These are phyloP conservation scores for Salvia hispanica DNA, from an alignment of 257 asterid species.

Conservation along the genomic window DNA sequence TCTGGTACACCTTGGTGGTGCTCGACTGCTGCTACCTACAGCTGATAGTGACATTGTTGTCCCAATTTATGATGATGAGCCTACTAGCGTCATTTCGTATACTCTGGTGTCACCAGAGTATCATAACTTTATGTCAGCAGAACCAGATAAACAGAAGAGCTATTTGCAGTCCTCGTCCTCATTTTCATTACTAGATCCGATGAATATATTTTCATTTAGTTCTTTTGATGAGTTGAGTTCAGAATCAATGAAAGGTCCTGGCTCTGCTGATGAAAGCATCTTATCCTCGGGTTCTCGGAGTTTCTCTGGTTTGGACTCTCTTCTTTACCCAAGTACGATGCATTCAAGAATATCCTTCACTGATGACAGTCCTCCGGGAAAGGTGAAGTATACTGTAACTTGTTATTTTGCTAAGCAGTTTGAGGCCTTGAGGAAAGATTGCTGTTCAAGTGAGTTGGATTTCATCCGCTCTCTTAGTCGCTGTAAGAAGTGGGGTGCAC, in stretches of 20 bases:
- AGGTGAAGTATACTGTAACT: conserved; percentile 66
- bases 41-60: conserved; percentile 52
- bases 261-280: conserved; percentile 47
- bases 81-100: conserved; percentile 69
- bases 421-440: conserved; percentile 61
- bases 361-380: conserved; percentile 67
- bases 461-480: conserved; percentile 74
- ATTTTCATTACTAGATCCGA: conserved; percentile 47
- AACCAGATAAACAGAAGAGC: conserved; percentile 47
- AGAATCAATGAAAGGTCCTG: conserved; percentile 42
- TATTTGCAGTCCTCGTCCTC: conserved; percentile 50
- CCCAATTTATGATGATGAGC: conserved; percentile 79
- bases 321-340: conserved; percentile 41
- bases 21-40: conserved; percentile 56
- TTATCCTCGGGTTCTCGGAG: conserved; percentile 48
- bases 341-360: conserved; percentile 62
- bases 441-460: conserved; percentile 67
- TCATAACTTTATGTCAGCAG: conserved; percentile 48
- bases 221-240: conserved; percentile 52
- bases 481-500: conserved; percentile 87
- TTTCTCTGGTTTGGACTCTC: conserved; percentile 52
- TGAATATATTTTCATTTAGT: conserved; percentile 51
- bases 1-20: conserved; percentile 57
- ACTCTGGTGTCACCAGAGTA: conserved; percentile 61
- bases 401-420: conserved; percentile 75